Evolutionary conservation across 2,329 filamentous ascomycete genomes (phyloP), one percentile per base, ranked within the genome.

Genomic region (Diaporthe helianthi): DNA sequence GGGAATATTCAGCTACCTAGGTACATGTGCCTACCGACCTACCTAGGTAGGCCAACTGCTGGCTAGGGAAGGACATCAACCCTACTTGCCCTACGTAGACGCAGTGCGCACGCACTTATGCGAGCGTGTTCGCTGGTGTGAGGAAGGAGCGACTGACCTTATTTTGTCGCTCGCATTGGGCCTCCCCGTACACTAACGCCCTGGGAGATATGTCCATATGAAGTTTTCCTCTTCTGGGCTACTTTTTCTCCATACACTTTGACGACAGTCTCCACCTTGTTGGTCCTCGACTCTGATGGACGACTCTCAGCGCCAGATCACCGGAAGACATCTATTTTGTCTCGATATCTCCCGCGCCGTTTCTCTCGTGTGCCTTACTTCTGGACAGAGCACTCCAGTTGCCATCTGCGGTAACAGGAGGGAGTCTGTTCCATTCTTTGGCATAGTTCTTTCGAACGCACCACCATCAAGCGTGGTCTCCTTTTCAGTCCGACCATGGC

Each of bases 401-500:
- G 4, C 24, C 26, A 41, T 47, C 12, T 31, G 22, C 19, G 3
- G 38, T 5, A 29, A 24, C 12, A 44, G 26, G 38, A 44, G 26
- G 38, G 52, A 26, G 29, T 29, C 51, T 36, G 13, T 31, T 49
- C 36, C 29, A 36, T 29, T 41, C 10, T 5, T 19, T 24, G 44
- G 31, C 15, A 58, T 22, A 15, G 31, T 31, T 67, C 17, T 49
- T 19, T 22, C 9, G 17, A 8, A 7, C n/a, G 12, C 1, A 38
- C 17, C n/a, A 29, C 38, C 8, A 22, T 36, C 22, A 22, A 47
- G 15, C 15, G n/a, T 38, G 44, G 7, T 22, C 15, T 53, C 24
- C 31, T 2, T 33, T 10, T n/a, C 15, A 22, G 19, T 41, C 15
- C 12, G 17, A n/a, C 24, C 19, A 71, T 71, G 69, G 54, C 49